These are phyloP conservation scores for Brassica cretica DNA, from an alignment of 345 rosid genomes.

Conservation along the genomic window DNA sequence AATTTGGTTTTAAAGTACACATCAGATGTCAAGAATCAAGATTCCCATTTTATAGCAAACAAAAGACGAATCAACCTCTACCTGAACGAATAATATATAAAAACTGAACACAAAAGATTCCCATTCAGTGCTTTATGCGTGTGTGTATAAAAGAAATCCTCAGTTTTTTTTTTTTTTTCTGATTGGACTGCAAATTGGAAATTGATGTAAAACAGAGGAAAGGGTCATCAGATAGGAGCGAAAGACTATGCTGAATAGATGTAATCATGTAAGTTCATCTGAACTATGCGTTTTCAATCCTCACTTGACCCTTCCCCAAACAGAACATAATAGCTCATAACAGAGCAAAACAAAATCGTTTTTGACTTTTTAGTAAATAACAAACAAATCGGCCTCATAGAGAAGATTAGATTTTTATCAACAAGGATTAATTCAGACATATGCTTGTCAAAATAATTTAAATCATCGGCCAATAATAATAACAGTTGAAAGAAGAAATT, in stretches of 20 bases:
- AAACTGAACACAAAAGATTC: not conserved
- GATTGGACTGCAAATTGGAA: not conserved
- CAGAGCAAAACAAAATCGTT: not conserved
- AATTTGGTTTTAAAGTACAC: not conserved
- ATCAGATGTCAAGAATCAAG: not conserved
- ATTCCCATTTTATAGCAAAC: constrained; percentile 14
- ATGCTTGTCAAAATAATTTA: constrained; percentile 68
- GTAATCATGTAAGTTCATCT: constrained; percentile 47
- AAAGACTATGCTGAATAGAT: constrained; percentile 54
- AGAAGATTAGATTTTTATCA: constrained; percentile 66
- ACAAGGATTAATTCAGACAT: constrained; percentile 74
- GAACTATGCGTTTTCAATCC: constrained; percentile 90
- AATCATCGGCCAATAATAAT: constrained; percentile 67
- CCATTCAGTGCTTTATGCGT: not conserved
- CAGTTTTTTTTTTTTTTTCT: too few species aligned
- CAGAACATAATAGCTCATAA: not conserved
- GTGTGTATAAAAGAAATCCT: too few species aligned
- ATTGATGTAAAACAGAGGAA: not conserved
- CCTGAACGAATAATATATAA: not conserved
- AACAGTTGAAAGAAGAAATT: not conserved
- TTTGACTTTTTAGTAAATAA: not conserved
- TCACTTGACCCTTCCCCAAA: constrained; percentile 54
- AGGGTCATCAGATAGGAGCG: constrained; percentile 96
- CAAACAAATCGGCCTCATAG: constrained; percentile 62
- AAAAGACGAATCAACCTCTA: not conserved